Evolutionary conservation across 2,329 filamentous ascomycete species (phyloP).

Genomic region (Venturia asperata): DNA sequence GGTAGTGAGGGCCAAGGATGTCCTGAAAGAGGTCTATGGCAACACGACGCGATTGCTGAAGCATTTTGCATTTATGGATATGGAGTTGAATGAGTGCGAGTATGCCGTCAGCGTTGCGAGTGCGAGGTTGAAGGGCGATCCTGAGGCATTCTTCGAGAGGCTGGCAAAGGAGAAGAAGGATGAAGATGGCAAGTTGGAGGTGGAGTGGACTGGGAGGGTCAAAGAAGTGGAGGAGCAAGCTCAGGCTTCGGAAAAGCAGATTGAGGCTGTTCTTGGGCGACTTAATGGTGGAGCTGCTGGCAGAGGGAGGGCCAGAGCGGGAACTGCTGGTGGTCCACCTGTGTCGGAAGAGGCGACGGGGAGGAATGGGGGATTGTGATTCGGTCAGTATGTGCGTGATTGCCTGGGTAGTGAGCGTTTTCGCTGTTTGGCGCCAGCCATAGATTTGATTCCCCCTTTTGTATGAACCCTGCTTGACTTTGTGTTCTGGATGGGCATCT

Average conservation of each 20-base stretch:
- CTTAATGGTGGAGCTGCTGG: constrained; percentile 29
- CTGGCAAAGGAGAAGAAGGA: constrained; percentile 42
- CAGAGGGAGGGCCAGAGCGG: constrained; percentile 38
- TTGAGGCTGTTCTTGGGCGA: constrained; percentile 20
- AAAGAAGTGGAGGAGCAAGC: constrained; percentile 32
- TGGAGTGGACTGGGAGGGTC: constrained; percentile 36
- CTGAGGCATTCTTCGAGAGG: constrained; percentile 36
- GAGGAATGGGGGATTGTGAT: constrained; percentile 38
- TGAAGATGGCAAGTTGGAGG: constrained; percentile 41
- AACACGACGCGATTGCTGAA: constrained; percentile 35
- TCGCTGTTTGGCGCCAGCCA: not conserved
- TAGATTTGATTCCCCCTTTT: constrained; percentile 7
- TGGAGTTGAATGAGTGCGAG: constrained; percentile 45
- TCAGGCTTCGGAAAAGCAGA: constrained; percentile 30
- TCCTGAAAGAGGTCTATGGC: constrained; percentile 32
- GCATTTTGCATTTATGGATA: constrained; percentile 43
- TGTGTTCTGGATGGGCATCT: not conserved
- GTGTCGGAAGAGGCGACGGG: constrained; percentile 49
- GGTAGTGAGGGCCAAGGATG: constrained; percentile 24
- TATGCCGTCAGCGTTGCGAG: constrained; percentile 49
- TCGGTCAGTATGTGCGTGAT: not conserved
- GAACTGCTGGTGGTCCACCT: constrained; percentile 37
- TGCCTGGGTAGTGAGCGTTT: not conserved
- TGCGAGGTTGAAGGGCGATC: constrained; percentile 41
- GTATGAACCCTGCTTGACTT: not conserved